Percentiles rank a stretch among this genome's conserved stretches.
These are phyloP conservation scores for Antitrichia curtipendula DNA, from an alignment of 225 moss, liverwort and hornwort genomes.

Conservation along the genomic window DNA sequence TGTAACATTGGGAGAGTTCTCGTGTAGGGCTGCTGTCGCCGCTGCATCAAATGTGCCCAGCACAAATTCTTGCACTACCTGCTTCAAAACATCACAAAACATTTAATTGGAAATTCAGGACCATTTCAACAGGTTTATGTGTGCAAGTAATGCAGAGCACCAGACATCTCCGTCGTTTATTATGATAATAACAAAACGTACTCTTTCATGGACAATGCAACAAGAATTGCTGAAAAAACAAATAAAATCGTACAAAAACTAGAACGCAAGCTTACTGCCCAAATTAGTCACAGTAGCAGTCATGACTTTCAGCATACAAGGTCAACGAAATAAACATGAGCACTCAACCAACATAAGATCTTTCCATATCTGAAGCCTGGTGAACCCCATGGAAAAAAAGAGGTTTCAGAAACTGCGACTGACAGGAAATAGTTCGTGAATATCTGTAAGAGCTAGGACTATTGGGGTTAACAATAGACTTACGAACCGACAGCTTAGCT, in stretches of 20 bases:
- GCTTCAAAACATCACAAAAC: neutral
- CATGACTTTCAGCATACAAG: neutral
- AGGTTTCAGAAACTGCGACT: neutral
- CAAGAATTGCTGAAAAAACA: neutral
- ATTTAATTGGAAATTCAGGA: neutral
- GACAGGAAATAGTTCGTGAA: neutral
- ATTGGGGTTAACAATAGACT: neutral
- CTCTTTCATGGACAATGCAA: neutral
- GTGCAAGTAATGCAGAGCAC: neutral
- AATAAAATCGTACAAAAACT: neutral
- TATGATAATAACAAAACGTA: neutral
- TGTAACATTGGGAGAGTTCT: slow-evolving; percentile 54
- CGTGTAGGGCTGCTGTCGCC: slow-evolving; percentile 60
- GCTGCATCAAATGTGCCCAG: slow-evolving; percentile 61
- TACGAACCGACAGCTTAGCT: neutral
- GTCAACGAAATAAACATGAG: neutral
- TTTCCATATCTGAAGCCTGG: neutral
- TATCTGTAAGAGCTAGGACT: neutral
- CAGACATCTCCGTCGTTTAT: neutral
- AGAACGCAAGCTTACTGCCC: neutral
- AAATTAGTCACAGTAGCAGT: neutral
- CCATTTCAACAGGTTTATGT: neutral
- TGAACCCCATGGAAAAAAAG: neutral
- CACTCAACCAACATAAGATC: neutral
- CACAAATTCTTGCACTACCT: slow-evolving; percentile 65